Evolutionary conservation across 257 asterid genomes (phyloP).

Genomic region (Fraxinus cuspidata): DNA sequence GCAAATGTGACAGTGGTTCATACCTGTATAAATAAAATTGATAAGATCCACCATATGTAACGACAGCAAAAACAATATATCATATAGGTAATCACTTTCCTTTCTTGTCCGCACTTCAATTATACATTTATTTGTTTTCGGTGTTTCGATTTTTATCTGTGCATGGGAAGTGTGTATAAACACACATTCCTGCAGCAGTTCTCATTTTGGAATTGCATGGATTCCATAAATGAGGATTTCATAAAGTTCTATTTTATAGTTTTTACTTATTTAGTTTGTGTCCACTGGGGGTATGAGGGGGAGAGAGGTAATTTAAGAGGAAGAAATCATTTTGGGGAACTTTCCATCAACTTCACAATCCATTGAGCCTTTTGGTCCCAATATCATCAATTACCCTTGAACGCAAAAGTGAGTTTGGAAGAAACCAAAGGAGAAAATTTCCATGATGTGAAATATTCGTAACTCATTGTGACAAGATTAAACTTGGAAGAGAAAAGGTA

Average conservation of each 20-base stretch:
- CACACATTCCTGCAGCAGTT: background rate
- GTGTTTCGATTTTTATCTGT: background rate
- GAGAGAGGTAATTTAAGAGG: background rate
- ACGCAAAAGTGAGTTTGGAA: background rate
- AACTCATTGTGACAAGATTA: no score
- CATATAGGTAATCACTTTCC: background rate
- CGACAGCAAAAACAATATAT: background rate
- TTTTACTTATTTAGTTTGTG: background rate
- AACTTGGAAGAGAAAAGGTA: no score
- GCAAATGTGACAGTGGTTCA: conserved; percentile 77
- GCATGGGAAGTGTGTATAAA: background rate
- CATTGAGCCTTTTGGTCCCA: background rate
- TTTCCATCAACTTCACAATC: background rate
- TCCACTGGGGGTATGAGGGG: background rate
- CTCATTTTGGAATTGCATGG: background rate
- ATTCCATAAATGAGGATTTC: background rate
- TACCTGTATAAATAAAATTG: conserved; percentile 63
- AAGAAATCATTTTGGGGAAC: background rate
- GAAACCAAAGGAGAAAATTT: background rate
- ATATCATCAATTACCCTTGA: background rate
- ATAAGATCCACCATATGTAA: conserved; percentile 24
- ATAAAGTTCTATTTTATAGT: background rate
- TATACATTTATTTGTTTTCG: background rate
- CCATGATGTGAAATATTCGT: no score
- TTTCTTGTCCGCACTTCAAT: background rate